These are phyloP conservation scores for Castanospermum australe DNA, from an alignment of 306 rosid species.

Conservation along the genomic window DNA sequence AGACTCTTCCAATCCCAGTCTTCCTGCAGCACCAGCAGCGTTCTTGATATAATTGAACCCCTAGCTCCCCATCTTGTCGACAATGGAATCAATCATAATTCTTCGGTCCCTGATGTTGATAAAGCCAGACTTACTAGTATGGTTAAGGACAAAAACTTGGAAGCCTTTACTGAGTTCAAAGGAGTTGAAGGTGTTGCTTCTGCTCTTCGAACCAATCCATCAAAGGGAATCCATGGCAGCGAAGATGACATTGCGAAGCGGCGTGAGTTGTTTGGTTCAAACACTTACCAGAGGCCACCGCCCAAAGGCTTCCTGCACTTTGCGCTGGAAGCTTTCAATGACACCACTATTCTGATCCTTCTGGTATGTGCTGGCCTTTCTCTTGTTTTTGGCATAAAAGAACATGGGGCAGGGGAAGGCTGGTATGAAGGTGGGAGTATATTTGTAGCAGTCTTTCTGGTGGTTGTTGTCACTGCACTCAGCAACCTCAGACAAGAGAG, in stretches of 20 bases:
- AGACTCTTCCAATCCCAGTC: slow-evolving; percentile 31
- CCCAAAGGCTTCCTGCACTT: slow-evolving; percentile 60
- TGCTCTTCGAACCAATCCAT: slow-evolving; percentile 40
- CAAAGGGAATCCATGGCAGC: slow-evolving; percentile 47
- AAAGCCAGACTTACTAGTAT: slow-evolving; percentile 32
- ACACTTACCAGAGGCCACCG: slow-evolving; percentile 66
- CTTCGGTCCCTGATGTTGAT: slow-evolving; percentile 21
- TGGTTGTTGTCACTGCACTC: slow-evolving; percentile 64
- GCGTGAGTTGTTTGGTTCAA: slow-evolving; percentile 52
- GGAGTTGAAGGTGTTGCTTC: slow-evolving; percentile 47
- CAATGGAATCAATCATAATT: not conserved
- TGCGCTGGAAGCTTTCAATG: slow-evolving; percentile 74
- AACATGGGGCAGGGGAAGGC: slow-evolving; percentile 66
- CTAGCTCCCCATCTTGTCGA: not conserved
- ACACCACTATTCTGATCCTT: slow-evolving; percentile 70
- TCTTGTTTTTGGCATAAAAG: slow-evolving; percentile 83
- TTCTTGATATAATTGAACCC: slow-evolving; percentile 37
- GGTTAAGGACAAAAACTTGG: slow-evolving; percentile 53
- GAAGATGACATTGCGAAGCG: slow-evolving; percentile 38
- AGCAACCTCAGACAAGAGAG: slow-evolving; percentile 85
- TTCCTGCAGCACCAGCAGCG: not conserved
- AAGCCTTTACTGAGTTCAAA: slow-evolving; percentile 30
- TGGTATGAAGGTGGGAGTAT: slow-evolving; percentile 96
- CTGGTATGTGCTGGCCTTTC: slow-evolving; percentile 74
- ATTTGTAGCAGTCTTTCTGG: slow-evolving; percentile 68